Evolutionary conservation across 2,329 filamentous ascomycete genomes (phyloP), one percentile per base, ranked within the genome.

Genomic region (Periconia sp.): DNA sequence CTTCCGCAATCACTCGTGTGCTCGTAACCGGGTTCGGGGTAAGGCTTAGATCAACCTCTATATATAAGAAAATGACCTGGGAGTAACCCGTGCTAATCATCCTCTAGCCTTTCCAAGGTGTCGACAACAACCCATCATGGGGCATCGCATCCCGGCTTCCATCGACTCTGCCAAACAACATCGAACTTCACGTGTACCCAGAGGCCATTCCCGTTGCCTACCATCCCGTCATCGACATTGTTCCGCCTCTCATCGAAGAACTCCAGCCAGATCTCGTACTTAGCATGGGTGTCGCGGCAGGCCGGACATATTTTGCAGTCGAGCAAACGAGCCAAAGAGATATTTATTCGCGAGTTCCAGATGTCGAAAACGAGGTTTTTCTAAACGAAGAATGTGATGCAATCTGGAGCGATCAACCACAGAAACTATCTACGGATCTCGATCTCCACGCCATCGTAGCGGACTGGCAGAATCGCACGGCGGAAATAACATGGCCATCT

Each of bases 271-370:
- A 94, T 67, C 71, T 86, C 28, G 77, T 83, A 19, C 69, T 95
- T 6, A 89, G 94, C 68, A 87, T 95, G 35, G 89, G 89, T 52
- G 90, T 95, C 81, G 88, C 89, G 0, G 74, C 63, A 65, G 87
- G 64, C 61, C 81, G 72, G 54, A 78, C 66, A 58, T 83, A 82
- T 59, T 94, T 92, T 65, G 80, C 81, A 11, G 75, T 92, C 10
- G 89, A 95, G 73, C 78, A 81, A 8, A 74, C 80, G 23, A 88
- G 79, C 0, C 86, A 89, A 60, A 79, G 87, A 23, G 83, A 87
- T 55, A 85, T 85, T 3, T 95, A 94, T 69, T 35, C 44, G 17
- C 69, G 69, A 16, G 78, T 84, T 56, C 71, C 70, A 16, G 89
- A 95, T 65, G 81, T 91, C 13, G 83, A 91, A 54, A 82, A 76